These are phyloP conservation scores for Schrenkiella parvula DNA, from an alignment of 345 rosid species.

Conservation along the genomic window DNA sequence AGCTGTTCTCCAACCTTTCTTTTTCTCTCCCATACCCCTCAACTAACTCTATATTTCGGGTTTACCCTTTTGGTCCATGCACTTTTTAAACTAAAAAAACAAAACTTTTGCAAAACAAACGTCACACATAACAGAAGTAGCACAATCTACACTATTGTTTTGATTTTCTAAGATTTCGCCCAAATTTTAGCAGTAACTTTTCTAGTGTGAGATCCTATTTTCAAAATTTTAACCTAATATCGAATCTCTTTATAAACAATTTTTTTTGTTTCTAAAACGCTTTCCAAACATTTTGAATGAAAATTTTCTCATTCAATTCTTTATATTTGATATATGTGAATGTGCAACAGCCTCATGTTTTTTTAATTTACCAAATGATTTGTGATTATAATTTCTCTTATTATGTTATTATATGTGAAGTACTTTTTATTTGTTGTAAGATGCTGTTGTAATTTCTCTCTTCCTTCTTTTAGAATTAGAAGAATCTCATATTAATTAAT, in stretches of 20 bases:
- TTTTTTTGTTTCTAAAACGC: too few species aligned
- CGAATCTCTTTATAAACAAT: neutral
- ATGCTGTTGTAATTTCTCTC: neutral
- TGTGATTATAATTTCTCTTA: neutral
- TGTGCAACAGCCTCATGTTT: too few species aligned
- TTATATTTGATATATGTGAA: neutral
- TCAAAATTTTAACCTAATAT: neutral
- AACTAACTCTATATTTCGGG: neutral
- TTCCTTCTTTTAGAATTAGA: too few species aligned
- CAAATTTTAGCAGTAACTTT: neutral
- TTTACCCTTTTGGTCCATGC: slow-evolving; percentile 17
- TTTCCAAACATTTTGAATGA: too few species aligned
- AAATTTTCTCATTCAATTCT: too few species aligned
- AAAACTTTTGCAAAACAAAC: neutral
- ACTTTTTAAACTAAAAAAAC: neutral
- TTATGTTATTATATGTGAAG: neutral
- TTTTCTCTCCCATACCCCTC: slow-evolving; percentile 21
- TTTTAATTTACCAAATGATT: neutral
- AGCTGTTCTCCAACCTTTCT: slow-evolving; percentile 50
- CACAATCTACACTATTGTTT: neutral
- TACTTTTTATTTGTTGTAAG: neutral
- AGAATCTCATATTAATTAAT: neutral
- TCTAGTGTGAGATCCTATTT: neutral
- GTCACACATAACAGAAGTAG: neutral
- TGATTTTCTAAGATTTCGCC: neutral